Evolutionary conservation across 75 land plant genomes (phyloP).

Genomic region (Pinus tabuliformis): DNA sequence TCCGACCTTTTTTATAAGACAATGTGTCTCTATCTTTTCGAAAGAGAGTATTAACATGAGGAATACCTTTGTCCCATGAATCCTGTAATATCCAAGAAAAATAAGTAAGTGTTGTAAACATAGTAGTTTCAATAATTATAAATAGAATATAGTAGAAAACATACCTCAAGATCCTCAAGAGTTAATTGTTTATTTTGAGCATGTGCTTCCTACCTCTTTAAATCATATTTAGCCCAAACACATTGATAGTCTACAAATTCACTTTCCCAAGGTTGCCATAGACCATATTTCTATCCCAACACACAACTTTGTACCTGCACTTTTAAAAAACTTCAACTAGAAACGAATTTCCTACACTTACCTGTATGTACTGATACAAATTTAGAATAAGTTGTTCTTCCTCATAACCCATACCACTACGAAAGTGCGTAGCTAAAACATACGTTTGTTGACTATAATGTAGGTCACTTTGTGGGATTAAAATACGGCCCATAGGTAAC

Average conservation of each 20-base stretch:
- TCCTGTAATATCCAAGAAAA: slow-evolving; percentile 43
- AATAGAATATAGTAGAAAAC: background rate
- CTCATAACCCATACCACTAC: slow-evolving; percentile 99
- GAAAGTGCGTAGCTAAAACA: slow-evolving; percentile 97
- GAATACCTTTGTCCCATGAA: slow-evolving; percentile 99
- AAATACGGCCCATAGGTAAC: slow-evolving; percentile 98
- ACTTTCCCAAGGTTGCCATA: slow-evolving; percentile 94
- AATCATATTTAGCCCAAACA: slow-evolving; percentile 99
- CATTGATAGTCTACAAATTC: slow-evolving; percentile 98
- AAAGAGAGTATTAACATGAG: slow-evolving; percentile 94
- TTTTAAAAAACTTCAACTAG: background rate
- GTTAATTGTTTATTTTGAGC: slow-evolving; percentile 96
- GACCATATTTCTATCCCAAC: background rate
- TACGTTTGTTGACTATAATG: slow-evolving; percentile 98
- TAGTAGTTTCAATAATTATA: background rate
- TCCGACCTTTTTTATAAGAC: slow-evolving; percentile 99
- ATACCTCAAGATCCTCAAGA: slow-evolving; percentile 96
- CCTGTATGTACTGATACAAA: slow-evolving; percentile 96
- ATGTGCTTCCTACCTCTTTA: slow-evolving; percentile 98
- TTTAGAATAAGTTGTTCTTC: slow-evolving; percentile 99
- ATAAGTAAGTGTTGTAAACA: background rate
- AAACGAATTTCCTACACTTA: slow-evolving; percentile 6
- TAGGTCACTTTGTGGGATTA: slow-evolving; percentile 98
- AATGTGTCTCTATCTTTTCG: slow-evolving; percentile 97
- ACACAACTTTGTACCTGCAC: background rate